Evolutionary conservation across 139 green algal genomes (phyloP), one percentile per base, ranked within the genome.

Genomic region (Zygnema cylindricum): DNA sequence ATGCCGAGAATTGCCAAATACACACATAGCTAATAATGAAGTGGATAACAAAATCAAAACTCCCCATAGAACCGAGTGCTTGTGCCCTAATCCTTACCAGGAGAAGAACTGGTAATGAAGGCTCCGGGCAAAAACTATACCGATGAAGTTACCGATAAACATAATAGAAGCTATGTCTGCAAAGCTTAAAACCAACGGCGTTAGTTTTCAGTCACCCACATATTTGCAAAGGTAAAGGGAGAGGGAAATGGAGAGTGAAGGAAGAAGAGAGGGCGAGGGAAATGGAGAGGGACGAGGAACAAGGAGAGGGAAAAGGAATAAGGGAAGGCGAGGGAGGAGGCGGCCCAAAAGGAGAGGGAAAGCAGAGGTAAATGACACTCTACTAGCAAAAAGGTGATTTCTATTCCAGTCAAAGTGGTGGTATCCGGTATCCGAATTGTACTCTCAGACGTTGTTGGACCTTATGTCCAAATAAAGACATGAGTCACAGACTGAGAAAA

Each of bases 31-130:
- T 21, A 73, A 36, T 40, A 78, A 25, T 23, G 49, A 41, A n/a
- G 0, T 1, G n/a, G 69, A 21, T 69, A 63, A 69, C n/a, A 69
- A 38, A 3, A 2, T 25, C 42, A 2, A 36, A 42, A n/a, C n/a
- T n/a, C n/a, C n/a, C n/a, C n/a, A n/a, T 1, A 30, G 43, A 33
- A 77, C n/a, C n/a, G 23, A 78, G 30, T 30, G 1, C 22, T 33
- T 43, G 55, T n/a, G n/a, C n/a, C n/a, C n/a, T n/a, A n/a, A n/a
- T n/a, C n/a, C n/a, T 55, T 30, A 88, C 95, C 95, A 98, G 49
- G 81, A 94, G 86, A 97, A 98, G 75, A 96, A 98, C 81, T 98
- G 96, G 89, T 96, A 98, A 90, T 98, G 96, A 78, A 98, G 86
- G 23, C 93, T 94, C 1, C 96, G 93, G 0, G 96, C 93, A 76